These are phyloP conservation scores for Corchorus capsularis DNA, from an alignment of 345 rosid genomes.

Conservation along the genomic window DNA sequence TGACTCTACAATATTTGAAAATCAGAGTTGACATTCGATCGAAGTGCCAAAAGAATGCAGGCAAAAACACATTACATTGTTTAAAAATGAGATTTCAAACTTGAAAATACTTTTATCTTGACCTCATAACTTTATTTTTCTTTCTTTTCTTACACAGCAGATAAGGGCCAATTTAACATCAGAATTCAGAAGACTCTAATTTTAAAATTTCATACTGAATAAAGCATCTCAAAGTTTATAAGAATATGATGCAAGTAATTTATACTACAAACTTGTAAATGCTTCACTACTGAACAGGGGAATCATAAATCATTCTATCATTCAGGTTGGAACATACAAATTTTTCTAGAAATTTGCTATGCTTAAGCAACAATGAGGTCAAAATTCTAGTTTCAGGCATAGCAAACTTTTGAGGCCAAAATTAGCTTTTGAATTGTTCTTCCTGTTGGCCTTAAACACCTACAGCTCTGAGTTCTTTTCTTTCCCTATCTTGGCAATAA, in stretches of 20 bases:
- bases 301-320: background rate
- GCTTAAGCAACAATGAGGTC: background rate
- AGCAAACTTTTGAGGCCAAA: too few species aligned
- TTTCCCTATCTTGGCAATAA: background rate
- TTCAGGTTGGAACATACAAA: background rate
- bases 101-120: background rate
- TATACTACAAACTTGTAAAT: background rate
- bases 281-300: background rate
- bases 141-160: background rate
- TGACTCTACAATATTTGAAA: conserved; percentile 19
- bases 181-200: background rate
- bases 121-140: background rate
- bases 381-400: background rate
- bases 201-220: background rate
- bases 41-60: background rate
- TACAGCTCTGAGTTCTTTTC: background rate
- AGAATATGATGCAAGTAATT: background rate
- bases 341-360: background rate
- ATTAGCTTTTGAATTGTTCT: too few species aligned
- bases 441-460: background rate
- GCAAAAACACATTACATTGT: background rate
- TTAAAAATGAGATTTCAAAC: too few species aligned
- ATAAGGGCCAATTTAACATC: background rate
- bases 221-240: background rate
- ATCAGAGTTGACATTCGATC: conserved; percentile 16